phyloP scores from a whole-genome alignment of 2,329 filamentous ascomycete genomes.

The Sclerotinia minor region DNA sequence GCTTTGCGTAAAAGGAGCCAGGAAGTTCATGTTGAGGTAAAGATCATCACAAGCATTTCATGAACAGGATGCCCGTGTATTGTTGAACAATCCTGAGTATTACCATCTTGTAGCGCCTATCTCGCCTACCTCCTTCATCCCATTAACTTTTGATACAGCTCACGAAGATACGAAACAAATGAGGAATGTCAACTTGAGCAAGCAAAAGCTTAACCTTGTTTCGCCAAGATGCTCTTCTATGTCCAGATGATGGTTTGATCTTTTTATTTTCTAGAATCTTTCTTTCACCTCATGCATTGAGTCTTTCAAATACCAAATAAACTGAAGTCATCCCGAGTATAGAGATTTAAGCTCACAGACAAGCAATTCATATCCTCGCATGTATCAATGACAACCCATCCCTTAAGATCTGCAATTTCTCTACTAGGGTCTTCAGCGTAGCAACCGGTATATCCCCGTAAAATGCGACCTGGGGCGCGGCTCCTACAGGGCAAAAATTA shows the following conservation, averaged over 20 bases:
- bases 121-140: slow-evolving; percentile 14
- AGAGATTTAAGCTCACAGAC: slow-evolving; percentile 16
- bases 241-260: neutral
- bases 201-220: neutral
- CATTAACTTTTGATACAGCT: neutral
- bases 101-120: neutral
- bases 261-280: neutral
- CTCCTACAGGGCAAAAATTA: neutral
- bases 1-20: slow-evolving; percentile 9
- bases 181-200: neutral
- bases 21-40: neutral
- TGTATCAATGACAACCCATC: neutral
- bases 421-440: slow-evolving; percentile 1
- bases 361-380: slow-evolving; percentile 4
- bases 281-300: neutral
- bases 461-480: slow-evolving; percentile 3
- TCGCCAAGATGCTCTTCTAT: neutral
- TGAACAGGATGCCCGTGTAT: neutral
- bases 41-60: slow-evolving; percentile 15
- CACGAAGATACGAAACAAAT: slow-evolving; percentile 2
- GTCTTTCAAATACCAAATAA: neutral
- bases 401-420: slow-evolving; percentile 1
- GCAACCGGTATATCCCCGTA: slow-evolving; percentile 11
- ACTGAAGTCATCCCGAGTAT: neutral
- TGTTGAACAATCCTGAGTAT: neutral